Evolutionary conservation across 805 yeast genomes (phyloP).

Genomic region (Ogataea pilisensis): DNA sequence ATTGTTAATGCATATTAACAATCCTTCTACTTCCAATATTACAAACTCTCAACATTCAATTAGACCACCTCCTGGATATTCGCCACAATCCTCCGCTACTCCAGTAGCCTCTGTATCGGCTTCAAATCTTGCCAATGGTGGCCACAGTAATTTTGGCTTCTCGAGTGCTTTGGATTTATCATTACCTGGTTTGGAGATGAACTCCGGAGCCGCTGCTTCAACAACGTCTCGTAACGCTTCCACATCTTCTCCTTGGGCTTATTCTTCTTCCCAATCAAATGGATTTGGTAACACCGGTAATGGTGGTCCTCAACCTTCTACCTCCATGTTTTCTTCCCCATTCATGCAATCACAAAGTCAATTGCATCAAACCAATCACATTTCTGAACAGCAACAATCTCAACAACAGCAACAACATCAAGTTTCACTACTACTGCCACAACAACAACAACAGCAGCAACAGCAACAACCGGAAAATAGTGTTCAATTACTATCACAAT

Average conservation of each 20-base stretch:
- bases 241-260: conserved; percentile 12
- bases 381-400: conserved; percentile 1
- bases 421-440: too few relatives aligned
- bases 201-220: conserved; percentile 4
- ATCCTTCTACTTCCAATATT: background rate
- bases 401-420: background rate
- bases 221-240: background rate
- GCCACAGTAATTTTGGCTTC: conserved; percentile 1
- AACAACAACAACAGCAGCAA: background rate
- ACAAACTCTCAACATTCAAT: background rate
- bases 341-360: conserved; percentile 4
- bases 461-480: conserved; percentile 29
- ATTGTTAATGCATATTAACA: conserved; percentile 11
- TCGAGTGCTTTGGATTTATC: conserved; percentile 11
- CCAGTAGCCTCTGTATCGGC: background rate
- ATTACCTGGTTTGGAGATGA: conserved; percentile 6
- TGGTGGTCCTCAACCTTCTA: conserved; percentile 1
- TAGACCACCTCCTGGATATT: conserved; percentile 5
- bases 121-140: background rate
- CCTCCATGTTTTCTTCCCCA: conserved; percentile 7
- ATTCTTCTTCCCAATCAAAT: conserved; percentile 2
- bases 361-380: background rate
- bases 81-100: background rate
- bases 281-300: background rate
- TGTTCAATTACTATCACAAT: conserved; percentile 33